These are phyloP conservation scores for Sphaerobolus stellatus DNA, from an alignment of 1,284 basidiomycete species.

Conservation along the genomic window DNA sequence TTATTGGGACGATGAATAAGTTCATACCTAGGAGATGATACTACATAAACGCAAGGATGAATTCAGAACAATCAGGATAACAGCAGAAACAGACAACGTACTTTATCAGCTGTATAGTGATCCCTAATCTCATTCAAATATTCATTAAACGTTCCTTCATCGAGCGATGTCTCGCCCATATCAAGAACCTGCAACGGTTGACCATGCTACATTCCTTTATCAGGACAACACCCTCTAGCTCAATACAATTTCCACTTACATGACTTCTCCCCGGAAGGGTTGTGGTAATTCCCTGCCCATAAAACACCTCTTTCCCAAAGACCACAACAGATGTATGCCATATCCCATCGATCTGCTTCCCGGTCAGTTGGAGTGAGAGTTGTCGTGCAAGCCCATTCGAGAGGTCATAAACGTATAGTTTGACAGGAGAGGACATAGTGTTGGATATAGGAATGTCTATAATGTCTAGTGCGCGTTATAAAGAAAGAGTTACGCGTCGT, in stretches of 20 bases:
- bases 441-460: not conserved
- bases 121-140: constrained; percentile 73
- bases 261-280: constrained; percentile 74
- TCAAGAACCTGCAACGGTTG: constrained; percentile 72
- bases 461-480: not conserved
- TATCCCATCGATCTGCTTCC: constrained; percentile 84
- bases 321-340: constrained; percentile 93
- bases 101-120: constrained; percentile 85
- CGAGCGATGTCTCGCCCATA: constrained; percentile 81
- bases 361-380: constrained; percentile 76
- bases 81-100: constrained; percentile 33
- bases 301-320: constrained; percentile 83
- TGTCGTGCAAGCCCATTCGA: constrained; percentile 80
- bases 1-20: too few relatives aligned
- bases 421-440: constrained; percentile 48
- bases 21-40: constrained; percentile 83
- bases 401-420: constrained; percentile 90
- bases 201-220: constrained; percentile 60
- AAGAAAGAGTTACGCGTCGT: not conserved
- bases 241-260: constrained; percentile 43
- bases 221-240: constrained; percentile 7
- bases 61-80: not conserved
- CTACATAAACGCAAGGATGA: constrained; percentile 35
- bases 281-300: constrained; percentile 79
- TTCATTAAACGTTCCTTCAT: constrained; percentile 80